Percentiles rank a stretch among this genome's conserved stretches.
Evolutionary conservation across 305 asterid genomes (phyloP).

Genomic region (Coffea humblotiana): DNA sequence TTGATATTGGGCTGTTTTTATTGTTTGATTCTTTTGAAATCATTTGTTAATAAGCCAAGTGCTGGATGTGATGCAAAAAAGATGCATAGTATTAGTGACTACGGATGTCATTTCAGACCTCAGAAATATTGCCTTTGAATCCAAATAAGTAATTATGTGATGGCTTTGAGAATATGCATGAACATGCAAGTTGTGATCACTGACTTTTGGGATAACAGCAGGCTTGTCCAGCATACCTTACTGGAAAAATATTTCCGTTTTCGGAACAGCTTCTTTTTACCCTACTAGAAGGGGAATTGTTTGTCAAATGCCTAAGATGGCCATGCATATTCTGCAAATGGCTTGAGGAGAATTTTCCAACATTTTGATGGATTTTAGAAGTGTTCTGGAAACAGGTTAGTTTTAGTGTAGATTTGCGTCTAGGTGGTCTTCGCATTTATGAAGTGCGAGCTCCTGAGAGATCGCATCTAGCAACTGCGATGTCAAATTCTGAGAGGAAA

Average conservation of each 20-base stretch:
- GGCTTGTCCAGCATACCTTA: constrained; percentile 2
- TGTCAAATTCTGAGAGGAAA: no score
- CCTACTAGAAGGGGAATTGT: constrained; percentile 4
- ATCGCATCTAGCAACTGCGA: no score
- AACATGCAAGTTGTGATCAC: neutral
- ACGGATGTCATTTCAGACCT: neutral
- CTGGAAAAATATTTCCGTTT: neutral
- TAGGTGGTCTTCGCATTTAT: no score
- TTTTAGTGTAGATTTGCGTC: no score
- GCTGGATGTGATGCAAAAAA: neutral
- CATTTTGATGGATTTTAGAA: no score
- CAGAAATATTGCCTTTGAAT: constrained; percentile 2
- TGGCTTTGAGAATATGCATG: neutral
- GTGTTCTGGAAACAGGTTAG: no score
- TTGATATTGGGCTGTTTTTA: neutral
- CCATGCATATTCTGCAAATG: neutral
- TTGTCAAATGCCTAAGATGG: neutral
- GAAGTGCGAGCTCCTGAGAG: no score
- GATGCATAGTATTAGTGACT: neutral
- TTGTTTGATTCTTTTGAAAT: neutral
- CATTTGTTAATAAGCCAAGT: neutral
- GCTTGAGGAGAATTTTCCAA: no score
- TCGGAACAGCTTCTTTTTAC: neutral
- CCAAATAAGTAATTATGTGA: neutral
- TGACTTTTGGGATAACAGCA: neutral